These are phyloP conservation scores for Pyrenophora seminiperda DNA, from an alignment of 2,329 filamentous ascomycete genomes.

Conservation along the genomic window DNA sequence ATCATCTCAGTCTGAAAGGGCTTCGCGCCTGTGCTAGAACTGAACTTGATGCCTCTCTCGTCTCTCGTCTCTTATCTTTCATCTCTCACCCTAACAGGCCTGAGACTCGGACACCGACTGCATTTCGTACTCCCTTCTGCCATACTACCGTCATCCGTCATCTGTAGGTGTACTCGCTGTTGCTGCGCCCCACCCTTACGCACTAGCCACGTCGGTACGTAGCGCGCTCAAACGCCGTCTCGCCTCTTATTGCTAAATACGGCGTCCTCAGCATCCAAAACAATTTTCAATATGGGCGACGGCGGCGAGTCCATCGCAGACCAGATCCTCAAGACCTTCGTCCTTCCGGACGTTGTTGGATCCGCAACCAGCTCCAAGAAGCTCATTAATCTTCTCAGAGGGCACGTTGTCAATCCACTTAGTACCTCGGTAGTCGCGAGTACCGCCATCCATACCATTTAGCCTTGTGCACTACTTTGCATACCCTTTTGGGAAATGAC, in stretches of 20 bases:
- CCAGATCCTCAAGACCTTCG: slow-evolving; percentile 18
- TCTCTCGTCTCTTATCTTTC: too few species aligned
- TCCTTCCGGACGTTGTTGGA: slow-evolving; percentile 40
- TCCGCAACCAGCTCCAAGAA: slow-evolving; percentile 38
- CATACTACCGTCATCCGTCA: slow-evolving; percentile 4
- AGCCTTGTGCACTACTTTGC: slow-evolving; percentile 6
- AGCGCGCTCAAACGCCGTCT: slow-evolving; percentile 11
- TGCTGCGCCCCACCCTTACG: slow-evolving; percentile 4
- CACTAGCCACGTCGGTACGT: slow-evolving; percentile 17
- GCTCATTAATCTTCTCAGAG: slow-evolving; percentile 46
- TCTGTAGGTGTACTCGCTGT: slow-evolving; percentile 1
- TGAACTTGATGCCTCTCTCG: slow-evolving; percentile 2
- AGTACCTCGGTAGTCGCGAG: not conserved
- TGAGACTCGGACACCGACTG: not conserved
- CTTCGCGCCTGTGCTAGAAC: too few species aligned
- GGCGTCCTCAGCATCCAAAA: slow-evolving; percentile 25
- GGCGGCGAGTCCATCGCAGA: slow-evolving; percentile 15
- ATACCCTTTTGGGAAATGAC: slow-evolving; percentile 17
- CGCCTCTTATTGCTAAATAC: slow-evolving; percentile 12
- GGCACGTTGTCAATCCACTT: slow-evolving; percentile 31
- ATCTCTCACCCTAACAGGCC: not conserved
- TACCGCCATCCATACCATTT: slow-evolving; percentile 5
- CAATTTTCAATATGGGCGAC: slow-evolving; percentile 15
- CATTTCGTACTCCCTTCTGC: slow-evolving; percentile 14
- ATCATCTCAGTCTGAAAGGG: too few species aligned